phyloP scores from a whole-genome alignment of 352 stramenopile genomes.

The Pythium periplocum region DNA sequence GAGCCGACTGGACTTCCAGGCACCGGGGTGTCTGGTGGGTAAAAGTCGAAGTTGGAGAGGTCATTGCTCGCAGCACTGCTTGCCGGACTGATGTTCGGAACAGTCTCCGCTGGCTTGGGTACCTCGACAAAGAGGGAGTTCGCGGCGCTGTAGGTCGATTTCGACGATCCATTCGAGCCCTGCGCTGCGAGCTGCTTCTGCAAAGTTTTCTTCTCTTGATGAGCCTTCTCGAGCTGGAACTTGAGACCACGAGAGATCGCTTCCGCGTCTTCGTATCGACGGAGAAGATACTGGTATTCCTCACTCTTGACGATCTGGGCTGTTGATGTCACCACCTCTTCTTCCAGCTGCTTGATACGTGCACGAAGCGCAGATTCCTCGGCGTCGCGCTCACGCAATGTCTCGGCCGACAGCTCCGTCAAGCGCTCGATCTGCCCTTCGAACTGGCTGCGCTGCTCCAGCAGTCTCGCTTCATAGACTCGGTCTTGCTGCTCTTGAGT shows the following conservation, averaged over 20 bases:
- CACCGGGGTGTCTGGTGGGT: constrained; percentile 7
- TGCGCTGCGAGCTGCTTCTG: constrained; percentile 46
- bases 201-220: constrained; percentile 74
- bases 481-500: constrained; percentile 19
- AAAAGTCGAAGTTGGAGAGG: constrained; percentile 64
- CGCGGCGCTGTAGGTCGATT: constrained; percentile 6
- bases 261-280: constrained; percentile 56
- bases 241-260: constrained; percentile 57
- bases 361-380: constrained; percentile 24
- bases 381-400: constrained; percentile 18
- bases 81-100: constrained; percentile 20
- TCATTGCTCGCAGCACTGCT: constrained; percentile 41
- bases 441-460: constrained; percentile 29
- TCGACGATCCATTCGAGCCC: not conserved
- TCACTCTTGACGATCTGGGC: constrained; percentile 35
- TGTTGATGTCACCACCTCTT: constrained; percentile 18
- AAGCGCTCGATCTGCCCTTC: constrained; percentile 20
- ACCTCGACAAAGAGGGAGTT: constrained; percentile 10
- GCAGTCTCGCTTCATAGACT: constrained; percentile 25
- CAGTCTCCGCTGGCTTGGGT: not conserved
- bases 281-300: constrained; percentile 52
- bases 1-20: constrained; percentile 17
- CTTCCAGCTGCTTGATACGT: constrained; percentile 29
- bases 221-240: constrained; percentile 71
- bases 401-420: constrained; percentile 20